phyloP scores from a whole-genome alignment of 495 filamentous ascomycete species.

The Annulohypoxylon nitens region DNA sequence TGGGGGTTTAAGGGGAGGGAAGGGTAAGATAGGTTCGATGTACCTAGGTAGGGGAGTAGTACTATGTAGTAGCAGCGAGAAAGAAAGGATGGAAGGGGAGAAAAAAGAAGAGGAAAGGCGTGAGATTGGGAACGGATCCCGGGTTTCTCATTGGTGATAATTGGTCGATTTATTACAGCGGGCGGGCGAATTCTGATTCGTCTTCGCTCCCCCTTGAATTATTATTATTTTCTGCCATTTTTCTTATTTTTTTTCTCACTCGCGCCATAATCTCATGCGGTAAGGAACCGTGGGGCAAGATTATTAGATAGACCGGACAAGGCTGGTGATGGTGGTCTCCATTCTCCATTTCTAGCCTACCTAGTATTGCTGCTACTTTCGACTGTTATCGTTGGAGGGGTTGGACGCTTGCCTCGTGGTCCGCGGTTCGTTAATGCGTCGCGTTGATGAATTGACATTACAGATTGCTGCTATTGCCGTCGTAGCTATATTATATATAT shows the following conservation, averaged over 20 bases:
- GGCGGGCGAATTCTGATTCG: conserved; percentile 47
- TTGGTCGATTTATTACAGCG: conserved; percentile 44
- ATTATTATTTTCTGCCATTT: conserved; percentile 13
- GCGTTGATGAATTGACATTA: conserved; percentile 2
- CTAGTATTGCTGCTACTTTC: not conserved
- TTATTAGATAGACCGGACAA: conserved; percentile 20
- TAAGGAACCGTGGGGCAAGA: conserved; percentile 38
- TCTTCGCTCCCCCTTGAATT: conserved; percentile 29
- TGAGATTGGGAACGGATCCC: conserved; percentile 26
- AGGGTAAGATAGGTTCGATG: not conserved
- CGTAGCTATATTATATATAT: conserved; percentile 30
- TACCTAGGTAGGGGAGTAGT: not conserved
- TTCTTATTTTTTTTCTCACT: conserved; percentile 12
- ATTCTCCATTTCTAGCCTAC: not conserved
- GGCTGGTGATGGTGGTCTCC: not conserved
- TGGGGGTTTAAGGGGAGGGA: conserved; percentile 30
- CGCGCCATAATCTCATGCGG: conserved; percentile 11
- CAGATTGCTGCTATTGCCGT: conserved; percentile 6
- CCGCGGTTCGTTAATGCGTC: not conserved
- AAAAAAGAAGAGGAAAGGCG: conserved; percentile 14
- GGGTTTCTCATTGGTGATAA: conserved; percentile 36
- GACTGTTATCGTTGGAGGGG: conserved; percentile 13
- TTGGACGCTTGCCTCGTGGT: conserved; percentile 7
- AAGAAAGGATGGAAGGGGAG: not conserved
- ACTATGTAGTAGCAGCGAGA: not conserved